Evolutionary conservation across 1,284 basidiomycete genomes (phyloP).

Genomic region (Apiotrichum montevideense): DNA sequence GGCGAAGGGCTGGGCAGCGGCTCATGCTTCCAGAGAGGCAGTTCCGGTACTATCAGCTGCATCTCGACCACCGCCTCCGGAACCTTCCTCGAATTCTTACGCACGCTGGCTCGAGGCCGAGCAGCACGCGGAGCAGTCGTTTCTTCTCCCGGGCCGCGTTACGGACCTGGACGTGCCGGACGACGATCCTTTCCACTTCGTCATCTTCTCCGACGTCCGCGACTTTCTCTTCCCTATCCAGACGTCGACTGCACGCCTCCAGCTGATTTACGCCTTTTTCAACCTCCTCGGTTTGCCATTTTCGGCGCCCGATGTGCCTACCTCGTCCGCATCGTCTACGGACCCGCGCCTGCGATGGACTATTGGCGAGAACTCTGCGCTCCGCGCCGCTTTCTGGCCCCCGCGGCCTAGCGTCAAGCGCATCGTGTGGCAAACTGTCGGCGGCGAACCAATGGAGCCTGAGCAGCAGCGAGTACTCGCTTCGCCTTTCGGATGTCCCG

Average conservation of each 20-base stretch:
- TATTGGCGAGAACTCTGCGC: conserved; percentile 13
- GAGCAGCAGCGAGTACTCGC: conserved; percentile 21
- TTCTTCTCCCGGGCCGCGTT: conserved; percentile 56
- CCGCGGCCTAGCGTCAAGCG: conserved; percentile 1
- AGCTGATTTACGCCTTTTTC: conserved; percentile 69
- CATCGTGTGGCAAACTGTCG: conserved; percentile 38
- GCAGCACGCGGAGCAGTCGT: conserved; percentile 49
- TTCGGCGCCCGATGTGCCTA: conserved; percentile 44
- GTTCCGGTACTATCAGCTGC: not conserved
- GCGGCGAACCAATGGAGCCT: conserved; percentile 46
- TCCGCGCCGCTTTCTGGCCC: conserved; percentile 37
- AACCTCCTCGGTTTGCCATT: conserved; percentile 64
- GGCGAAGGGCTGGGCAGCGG: conserved; percentile 46
- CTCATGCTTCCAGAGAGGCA: conserved; percentile 8
- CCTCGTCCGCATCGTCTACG: conserved; percentile 36
- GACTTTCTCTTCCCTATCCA: conserved; percentile 61
- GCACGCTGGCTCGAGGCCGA: conserved; percentile 65
- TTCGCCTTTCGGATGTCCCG: conserved; percentile 28
- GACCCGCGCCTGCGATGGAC: conserved; percentile 45
- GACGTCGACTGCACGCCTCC: conserved; percentile 53
- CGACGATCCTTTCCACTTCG: conserved; percentile 63
- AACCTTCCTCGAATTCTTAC: conserved; percentile 55
- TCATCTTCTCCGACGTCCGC: conserved; percentile 74
- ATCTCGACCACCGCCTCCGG: not conserved
- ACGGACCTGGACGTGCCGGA: conserved; percentile 52